These are phyloP conservation scores for Basipetospora chlamydospora DNA, from an alignment of 2,329 filamentous ascomycete species.

Conservation along the genomic window DNA sequence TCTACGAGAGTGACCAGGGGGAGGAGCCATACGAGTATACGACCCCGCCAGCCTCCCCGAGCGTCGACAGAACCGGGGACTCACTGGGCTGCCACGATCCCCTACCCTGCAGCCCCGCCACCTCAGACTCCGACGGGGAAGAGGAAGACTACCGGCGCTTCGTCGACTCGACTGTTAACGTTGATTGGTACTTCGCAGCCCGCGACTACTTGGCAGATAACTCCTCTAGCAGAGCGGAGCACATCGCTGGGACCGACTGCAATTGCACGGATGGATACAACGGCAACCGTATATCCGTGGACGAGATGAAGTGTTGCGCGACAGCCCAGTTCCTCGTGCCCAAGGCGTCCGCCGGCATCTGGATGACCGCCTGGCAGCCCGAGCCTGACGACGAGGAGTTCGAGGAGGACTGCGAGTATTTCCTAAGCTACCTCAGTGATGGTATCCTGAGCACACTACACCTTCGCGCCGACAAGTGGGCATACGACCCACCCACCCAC, in stretches of 20 bases:
- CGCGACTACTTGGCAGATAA: background rate
- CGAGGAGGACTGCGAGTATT: background rate
- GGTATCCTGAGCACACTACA: background rate
- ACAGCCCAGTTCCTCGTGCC: conserved; percentile 13
- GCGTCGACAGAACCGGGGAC: too few species aligned
- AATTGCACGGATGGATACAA: conserved; percentile 8
- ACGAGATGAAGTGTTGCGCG: conserved; percentile 14
- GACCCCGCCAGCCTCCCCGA: background rate
- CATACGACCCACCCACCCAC: background rate
- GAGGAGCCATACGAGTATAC: background rate
- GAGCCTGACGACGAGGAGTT: background rate
- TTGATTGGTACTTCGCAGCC: background rate
- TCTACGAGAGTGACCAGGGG: background rate
- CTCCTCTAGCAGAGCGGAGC: background rate
- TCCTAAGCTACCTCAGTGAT: background rate
- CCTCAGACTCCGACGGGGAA: background rate
- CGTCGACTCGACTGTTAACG: background rate
- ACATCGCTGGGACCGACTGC: conserved; percentile 12
- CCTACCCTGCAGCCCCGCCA: too few species aligned
- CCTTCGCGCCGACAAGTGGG: background rate
- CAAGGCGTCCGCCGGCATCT: conserved; percentile 7
- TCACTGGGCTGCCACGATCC: too few species aligned
- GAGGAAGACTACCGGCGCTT: background rate
- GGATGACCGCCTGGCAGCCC: background rate
- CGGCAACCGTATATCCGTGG: conserved; percentile 11